Percentiles rank a stretch among this genome's conserved stretches.
These are phyloP conservation scores for Verticillium albo-atrum DNA, from an alignment of 2,329 filamentous ascomycete genomes.

Conservation along the genomic window DNA sequence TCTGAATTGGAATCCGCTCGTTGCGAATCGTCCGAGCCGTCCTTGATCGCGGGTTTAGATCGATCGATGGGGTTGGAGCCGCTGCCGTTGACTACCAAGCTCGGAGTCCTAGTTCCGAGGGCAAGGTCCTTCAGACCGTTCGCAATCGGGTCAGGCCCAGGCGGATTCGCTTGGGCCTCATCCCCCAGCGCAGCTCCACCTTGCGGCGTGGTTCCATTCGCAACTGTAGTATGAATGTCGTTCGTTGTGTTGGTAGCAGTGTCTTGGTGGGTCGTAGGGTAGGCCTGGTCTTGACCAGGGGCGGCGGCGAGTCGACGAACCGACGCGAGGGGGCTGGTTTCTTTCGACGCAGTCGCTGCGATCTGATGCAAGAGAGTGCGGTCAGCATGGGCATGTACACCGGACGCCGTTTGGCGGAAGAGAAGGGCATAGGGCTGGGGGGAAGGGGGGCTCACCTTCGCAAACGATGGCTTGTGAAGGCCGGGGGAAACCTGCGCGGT, in stretches of 20 bases:
- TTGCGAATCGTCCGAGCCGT: constrained; percentile 52
- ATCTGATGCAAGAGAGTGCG: constrained; percentile 25
- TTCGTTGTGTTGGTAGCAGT: not conserved
- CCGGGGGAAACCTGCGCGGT: constrained; percentile 42
- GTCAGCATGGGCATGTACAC: constrained; percentile 12
- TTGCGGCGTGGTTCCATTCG: not conserved
- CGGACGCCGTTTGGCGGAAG: not conserved
- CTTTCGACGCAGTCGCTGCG: constrained; percentile 41
- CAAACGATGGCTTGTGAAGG: constrained; percentile 63
- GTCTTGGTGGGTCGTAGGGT: not conserved
- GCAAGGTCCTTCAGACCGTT: constrained; percentile 24
- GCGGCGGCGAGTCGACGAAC: constrained; percentile 16
- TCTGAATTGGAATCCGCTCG: constrained; percentile 61
- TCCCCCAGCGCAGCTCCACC: not conserved
- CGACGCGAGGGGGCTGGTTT: constrained; percentile 25
- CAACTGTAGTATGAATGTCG: not conserved
- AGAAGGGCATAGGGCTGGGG: not conserved
- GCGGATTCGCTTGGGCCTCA: not conserved
- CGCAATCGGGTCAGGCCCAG: constrained; percentile 10
- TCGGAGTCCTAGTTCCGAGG: constrained; percentile 26
- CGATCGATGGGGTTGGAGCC: constrained; percentile 32
- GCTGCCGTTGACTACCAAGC: constrained; percentile 47
- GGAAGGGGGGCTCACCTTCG: constrained; percentile 54
- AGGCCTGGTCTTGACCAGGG: constrained; percentile 9
- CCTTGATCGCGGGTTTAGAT: constrained; percentile 29